A percentile compares a stretch with the other conserved stretches of the same genome.
Conservation (phyloP, 2,329 filamentous ascomycete genomes). For the Fusarium piperis region DNA sequence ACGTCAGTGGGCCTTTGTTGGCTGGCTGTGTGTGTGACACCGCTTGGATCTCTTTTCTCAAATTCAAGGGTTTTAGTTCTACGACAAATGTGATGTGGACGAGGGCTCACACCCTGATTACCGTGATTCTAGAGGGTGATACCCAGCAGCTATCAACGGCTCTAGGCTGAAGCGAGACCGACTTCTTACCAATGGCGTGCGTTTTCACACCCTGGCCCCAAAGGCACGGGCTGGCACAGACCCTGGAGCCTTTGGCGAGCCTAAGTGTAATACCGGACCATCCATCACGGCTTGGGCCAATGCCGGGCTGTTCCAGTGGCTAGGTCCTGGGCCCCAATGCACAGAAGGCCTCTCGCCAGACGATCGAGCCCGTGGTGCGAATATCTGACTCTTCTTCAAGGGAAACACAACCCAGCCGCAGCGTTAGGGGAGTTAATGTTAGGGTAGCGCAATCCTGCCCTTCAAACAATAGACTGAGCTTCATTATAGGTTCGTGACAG, state of each 20-base stretch:
- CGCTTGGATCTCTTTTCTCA: neutral
- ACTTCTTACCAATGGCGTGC: neutral
- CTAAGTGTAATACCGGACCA: neutral
- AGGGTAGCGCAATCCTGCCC: neutral
- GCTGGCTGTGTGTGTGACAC: neutral
- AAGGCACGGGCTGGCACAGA: neutral
- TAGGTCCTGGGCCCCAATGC: neutral
- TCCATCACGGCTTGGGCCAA: neutral
- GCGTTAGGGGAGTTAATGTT: too few relatives aligned
- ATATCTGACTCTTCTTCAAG: neutral
- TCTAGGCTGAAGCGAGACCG: neutral
- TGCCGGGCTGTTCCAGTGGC: too few relatives aligned
- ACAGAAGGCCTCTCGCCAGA: neutral
- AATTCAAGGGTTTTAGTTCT: neutral
- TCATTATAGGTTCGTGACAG: too few relatives aligned
- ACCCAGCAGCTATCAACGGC: neutral
- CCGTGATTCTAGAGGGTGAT: neutral
- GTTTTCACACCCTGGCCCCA: neutral
- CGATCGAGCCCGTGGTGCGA: neutral
- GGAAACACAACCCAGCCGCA: too few relatives aligned
- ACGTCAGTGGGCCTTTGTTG: neutral
- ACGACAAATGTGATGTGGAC: too few relatives aligned
- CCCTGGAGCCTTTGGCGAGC: neutral
- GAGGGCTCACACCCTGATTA: neutral
- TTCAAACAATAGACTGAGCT: neutral